A percentile compares a stretch with the other conserved stretches of the same genome.
phyloP scores from a whole-genome alignment of 2,329 filamentous ascomycete species.

The Reticulascus tulasneorum region DNA sequence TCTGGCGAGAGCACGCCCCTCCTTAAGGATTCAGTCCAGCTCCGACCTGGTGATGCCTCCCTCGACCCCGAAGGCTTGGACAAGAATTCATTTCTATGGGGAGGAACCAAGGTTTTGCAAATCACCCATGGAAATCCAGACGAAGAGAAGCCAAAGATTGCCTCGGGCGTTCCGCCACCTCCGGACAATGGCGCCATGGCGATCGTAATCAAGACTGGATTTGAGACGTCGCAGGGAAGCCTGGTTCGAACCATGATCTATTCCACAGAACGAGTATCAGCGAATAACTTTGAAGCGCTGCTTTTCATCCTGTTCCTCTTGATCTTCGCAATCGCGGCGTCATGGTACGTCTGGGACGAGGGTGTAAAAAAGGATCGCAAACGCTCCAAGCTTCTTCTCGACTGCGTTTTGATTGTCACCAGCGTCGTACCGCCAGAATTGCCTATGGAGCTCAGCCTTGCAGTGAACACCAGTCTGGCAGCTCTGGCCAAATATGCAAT shows the following conservation, averaged over 20 bases:
- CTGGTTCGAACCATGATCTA: conserved; percentile 99
- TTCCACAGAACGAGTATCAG: conserved; percentile 97
- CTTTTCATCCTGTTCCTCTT: conserved; percentile 96
- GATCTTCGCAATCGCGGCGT: conserved; percentile 92
- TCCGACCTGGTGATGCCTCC: conserved; percentile 74
- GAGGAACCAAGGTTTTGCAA: conserved; percentile 95
- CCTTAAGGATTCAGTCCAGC: conserved; percentile 90
- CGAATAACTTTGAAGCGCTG: conserved; percentile 94
- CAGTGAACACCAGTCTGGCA: conserved; percentile 95
- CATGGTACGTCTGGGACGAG: conserved; percentile 99
- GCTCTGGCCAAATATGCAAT: conserved; percentile 94
- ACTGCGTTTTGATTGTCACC: conserved; percentile 96
- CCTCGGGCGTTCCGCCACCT: conserved; percentile 74
- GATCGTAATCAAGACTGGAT: conserved; percentile 93
- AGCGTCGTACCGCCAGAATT: conserved; percentile 97
- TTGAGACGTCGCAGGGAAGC: conserved; percentile 97
- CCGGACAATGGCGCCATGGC: conserved; percentile 94
- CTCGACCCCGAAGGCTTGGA: conserved; percentile 89
- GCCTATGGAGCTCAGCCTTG: conserved; percentile 95
- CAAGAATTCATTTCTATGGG: conserved; percentile 95
- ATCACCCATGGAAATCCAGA: conserved; percentile 81
- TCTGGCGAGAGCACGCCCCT: conserved; percentile 97
- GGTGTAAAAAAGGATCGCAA: conserved; percentile 93
- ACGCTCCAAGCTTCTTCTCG: conserved; percentile 91
- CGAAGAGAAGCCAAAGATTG: conserved; percentile 66